Percentiles rank a stretch among this genome's conserved stretches.
Conservation (phyloP, 1,139 yeast genomes). For the Diutina rugosa region DNA sequence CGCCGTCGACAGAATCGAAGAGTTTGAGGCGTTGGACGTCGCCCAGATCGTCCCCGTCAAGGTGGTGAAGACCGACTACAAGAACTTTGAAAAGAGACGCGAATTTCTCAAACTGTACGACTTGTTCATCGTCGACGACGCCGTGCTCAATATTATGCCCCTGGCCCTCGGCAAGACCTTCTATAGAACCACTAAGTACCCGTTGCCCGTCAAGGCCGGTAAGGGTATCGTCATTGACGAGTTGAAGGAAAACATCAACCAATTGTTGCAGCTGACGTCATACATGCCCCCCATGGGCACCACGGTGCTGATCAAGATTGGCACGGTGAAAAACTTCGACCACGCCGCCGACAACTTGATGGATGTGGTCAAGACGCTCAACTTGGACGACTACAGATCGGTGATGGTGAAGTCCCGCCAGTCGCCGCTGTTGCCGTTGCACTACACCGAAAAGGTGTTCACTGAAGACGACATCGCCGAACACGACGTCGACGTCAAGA, state of each 20-base stretch:
- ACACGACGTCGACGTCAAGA: conserved; percentile 9
- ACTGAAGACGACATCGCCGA: conserved; percentile 12
- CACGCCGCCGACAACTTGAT: conserved; percentile 9
- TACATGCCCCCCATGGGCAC: conserved; percentile 69
- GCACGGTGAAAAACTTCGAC: conserved; percentile 27
- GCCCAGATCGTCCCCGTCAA: conserved; percentile 38
- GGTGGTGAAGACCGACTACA: conserved; percentile 53
- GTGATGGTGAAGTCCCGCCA: conserved; percentile 54
- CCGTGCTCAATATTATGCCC: conserved; percentile 69
- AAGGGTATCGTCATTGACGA: conserved; percentile 41
- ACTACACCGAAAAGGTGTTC: conserved; percentile 49
- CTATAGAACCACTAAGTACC: conserved; percentile 48
- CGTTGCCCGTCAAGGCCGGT: conserved; percentile 46
- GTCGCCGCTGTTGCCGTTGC: conserved; percentile 82
- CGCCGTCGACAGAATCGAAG: conserved; percentile 43
- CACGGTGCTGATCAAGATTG: conserved; percentile 54
- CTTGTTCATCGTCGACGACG: conserved; percentile 74
- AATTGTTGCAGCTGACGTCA: conserved; percentile 44
- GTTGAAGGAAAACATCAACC: conserved; percentile 45
- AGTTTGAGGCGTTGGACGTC: conserved; percentile 49
- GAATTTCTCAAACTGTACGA: conserved; percentile 49
- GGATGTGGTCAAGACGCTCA: conserved; percentile 15
- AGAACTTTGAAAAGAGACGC: conserved; percentile 60
- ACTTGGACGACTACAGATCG: conserved; percentile 47
- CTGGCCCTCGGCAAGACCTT: conserved; percentile 71